phyloP scores from a whole-genome alignment of 345 rosid genomes.

The Euphorbia pulcherrima region DNA sequence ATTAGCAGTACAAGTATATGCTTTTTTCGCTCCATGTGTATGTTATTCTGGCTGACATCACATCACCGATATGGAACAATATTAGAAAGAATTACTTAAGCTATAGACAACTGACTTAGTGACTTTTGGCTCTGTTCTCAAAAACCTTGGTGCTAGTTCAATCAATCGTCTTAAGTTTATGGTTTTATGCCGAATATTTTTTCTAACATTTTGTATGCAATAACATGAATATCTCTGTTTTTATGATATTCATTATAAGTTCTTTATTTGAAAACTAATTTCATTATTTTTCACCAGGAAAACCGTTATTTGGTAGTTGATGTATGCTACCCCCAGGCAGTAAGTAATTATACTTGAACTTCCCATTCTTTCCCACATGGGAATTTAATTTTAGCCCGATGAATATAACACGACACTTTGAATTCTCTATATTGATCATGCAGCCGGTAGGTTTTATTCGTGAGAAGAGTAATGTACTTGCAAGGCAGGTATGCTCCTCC shows the following conservation, averaged over 20 bases:
- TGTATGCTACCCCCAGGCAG: conserved; percentile 78
- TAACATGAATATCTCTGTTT: not conserved
- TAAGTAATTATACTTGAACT: conserved; percentile 36
- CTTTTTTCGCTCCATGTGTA: conserved; percentile 2
- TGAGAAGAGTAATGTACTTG: conserved; percentile 69
- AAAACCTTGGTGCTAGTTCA: not conserved
- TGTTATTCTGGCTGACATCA: not conserved
- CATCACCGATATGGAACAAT: not conserved
- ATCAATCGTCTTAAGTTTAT: not conserved
- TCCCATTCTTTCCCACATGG: not conserved
- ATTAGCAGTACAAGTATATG: too few relatives aligned
- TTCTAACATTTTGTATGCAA: not conserved
- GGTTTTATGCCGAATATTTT: not conserved
- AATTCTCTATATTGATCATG: conserved; percentile 18
- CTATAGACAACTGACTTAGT: too few relatives aligned
- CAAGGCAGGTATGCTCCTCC: conserved; percentile 60
- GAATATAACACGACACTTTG: conserved; percentile 7
- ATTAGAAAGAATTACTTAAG: not conserved
- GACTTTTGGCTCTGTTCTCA: too few relatives aligned
- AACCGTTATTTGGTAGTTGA: conserved; percentile 83
- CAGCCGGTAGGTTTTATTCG: conserved; percentile 92
- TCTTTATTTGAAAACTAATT: not conserved
- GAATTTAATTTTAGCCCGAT: conserved; percentile 6
- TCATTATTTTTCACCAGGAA: conserved; percentile 44
- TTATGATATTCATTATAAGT: conserved; percentile 1